Conservation (phyloP, 1,139 yeast species). For the Yamadazyma sp. region DNA sequence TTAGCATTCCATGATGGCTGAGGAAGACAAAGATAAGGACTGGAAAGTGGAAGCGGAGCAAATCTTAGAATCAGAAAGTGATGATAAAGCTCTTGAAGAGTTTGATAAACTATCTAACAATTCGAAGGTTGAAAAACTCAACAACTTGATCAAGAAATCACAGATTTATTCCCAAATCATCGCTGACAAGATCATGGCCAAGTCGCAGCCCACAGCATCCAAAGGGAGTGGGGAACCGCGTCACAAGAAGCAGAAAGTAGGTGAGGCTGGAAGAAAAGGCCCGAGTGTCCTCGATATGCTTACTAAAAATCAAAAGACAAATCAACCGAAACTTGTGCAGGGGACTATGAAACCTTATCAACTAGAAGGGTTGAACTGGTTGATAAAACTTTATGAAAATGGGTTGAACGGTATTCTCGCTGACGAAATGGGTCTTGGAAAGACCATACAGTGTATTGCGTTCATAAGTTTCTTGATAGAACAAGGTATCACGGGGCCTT, state of each 20-base stretch:
- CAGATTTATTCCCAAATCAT: conserved; percentile 82
- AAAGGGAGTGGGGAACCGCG: conserved; percentile 4
- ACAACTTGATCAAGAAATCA: conserved; percentile 76
- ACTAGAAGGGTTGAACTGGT: conserved; percentile 88
- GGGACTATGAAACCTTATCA: conserved; percentile 81
- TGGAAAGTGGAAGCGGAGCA: conserved; percentile 5
- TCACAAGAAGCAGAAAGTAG: conserved; percentile 9
- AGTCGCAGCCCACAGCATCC: conserved; percentile 22
- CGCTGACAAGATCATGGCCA: conserved; percentile 61
- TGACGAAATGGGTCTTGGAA: conserved; percentile 97
- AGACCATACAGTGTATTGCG: conserved; percentile 84
- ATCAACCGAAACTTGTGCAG: conserved; percentile 65
- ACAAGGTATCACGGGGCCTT: conserved; percentile 81
- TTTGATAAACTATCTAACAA: conserved; percentile 42
- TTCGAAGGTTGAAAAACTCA: conserved; percentile 58
- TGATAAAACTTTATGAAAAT: conserved; percentile 82
- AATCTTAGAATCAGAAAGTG: conserved; percentile 4
- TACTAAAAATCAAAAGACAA: conserved; percentile 22
- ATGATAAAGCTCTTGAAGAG: conserved; percentile 29
- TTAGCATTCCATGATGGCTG: conserved; percentile 1
- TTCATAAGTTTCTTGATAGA: conserved; percentile 75
- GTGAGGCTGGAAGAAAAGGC: neutral
- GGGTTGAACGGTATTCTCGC: conserved; percentile 94
- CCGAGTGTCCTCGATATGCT: conserved; percentile 15
- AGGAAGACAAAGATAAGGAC: conserved; percentile 1